Conservation (phyloP, 495 filamentous ascomycete species). For the Talaromyces stipitatus region DNA sequence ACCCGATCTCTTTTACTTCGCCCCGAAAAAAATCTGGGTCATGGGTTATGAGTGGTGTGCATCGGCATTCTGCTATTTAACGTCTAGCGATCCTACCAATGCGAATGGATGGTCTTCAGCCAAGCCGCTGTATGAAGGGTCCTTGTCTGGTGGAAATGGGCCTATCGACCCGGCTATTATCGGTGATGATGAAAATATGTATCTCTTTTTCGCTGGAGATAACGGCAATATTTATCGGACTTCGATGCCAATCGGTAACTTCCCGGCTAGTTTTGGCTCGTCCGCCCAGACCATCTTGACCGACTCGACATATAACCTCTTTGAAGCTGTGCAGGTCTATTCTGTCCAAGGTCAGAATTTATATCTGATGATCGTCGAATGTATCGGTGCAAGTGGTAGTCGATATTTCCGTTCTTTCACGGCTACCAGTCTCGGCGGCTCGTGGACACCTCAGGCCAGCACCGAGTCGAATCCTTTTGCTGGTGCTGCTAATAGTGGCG, state of each 20-base stretch:
- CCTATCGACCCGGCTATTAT: conserved; percentile 55
- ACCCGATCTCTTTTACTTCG: conserved; percentile 55
- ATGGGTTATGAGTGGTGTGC: conserved; percentile 55
- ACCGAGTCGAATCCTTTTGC: conserved; percentile 50
- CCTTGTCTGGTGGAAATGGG: conserved; percentile 25
- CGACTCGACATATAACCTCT: conserved; percentile 47
- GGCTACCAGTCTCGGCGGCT: conserved; percentile 40
- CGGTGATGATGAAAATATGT: conserved; percentile 49
- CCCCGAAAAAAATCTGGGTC: conserved; percentile 51
- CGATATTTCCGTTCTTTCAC: conserved; percentile 62
- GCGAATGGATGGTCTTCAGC: conserved; percentile 46
- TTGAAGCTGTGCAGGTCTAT: conserved; percentile 59
- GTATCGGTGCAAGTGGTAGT: conserved; percentile 47
- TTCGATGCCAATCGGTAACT: conserved; percentile 49
- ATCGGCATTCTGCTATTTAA: conserved; percentile 50
- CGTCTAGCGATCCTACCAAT: conserved; percentile 48
- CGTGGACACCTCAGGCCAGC: conserved; percentile 46
- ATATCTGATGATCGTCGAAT: conserved; percentile 59
- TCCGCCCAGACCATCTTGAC: conserved; percentile 37
- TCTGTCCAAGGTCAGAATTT: conserved; percentile 41
- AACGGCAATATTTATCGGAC: conserved; percentile 58
- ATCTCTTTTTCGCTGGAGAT: conserved; percentile 59
- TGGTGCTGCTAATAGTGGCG: conserved; percentile 53
- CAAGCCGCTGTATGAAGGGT: conserved; percentile 48
- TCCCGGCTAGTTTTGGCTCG: conserved; percentile 52